Evolutionary conservation across 306 rosid genomes (phyloP), one percentile per base, ranked within the genome.

Genomic region (Cucumis melo): DNA sequence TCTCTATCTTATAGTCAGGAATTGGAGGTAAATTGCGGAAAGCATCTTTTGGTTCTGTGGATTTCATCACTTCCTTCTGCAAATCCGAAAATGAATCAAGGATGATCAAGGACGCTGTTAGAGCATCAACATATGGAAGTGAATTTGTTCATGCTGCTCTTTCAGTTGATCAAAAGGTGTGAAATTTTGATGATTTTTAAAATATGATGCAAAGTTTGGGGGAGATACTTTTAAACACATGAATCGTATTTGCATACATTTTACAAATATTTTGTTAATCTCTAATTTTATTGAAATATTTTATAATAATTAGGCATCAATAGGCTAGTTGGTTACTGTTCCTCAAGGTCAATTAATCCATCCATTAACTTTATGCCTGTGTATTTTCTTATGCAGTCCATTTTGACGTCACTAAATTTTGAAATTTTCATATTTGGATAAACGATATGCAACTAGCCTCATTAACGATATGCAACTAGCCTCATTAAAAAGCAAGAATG

Each of bases 91-190:
- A 82, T 62, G 96, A 88, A 77, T 85, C 88, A 53, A 79, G 83
- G 76, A 92, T 79, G 87, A 90, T 94, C 83, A 89, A 88, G 84
- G 92, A 94, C 29, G 99, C 99, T 77, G 92, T 88, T 61, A 79
- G 83, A 89, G 79, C 91, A 57, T 94, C 99, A 80, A 87, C 93
- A 2, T 92, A 83, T 64, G 98, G 97, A 80, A 83, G 96, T 76
- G 93, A 89, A 87, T 94, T 89, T 92, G 98, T 94, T 77, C 95
- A 85, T 80, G 99, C 98, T 65, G 99, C 98, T 78, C 96, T 94
- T 78, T 82, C 92, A 42, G 89, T 94, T 62, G 81, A 94, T 57
- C 80, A 87, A 79, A 94, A 94, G 99, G 99, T 87, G 63, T 77
- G 72, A 65, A 55, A 63, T 79, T 48, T 74, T 38, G 62, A 39